phyloP scores from a whole-genome alignment of 768 basidiomycete species.

The Boletus edulis region DNA sequence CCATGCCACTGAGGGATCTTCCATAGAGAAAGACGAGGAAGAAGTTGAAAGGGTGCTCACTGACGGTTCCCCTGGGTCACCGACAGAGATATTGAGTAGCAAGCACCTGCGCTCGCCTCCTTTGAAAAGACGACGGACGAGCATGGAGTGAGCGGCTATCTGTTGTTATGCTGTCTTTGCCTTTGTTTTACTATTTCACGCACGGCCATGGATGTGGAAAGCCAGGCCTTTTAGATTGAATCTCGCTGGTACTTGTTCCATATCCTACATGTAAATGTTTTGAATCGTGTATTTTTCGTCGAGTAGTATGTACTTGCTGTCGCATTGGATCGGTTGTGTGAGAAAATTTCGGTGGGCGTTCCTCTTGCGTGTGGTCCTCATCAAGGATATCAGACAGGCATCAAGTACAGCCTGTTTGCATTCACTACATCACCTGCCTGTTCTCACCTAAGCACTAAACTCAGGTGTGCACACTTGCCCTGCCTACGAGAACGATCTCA shows the following conservation, averaged over 20 bases:
- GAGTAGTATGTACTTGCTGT: slow-evolving; percentile 1
- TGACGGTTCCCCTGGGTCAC: slow-evolving; percentile 23
- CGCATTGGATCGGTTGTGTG: slow-evolving; percentile 15
- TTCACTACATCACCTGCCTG: slow-evolving; percentile 3
- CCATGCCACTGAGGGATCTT: slow-evolving; percentile 6
- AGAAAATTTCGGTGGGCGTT: slow-evolving; percentile 22
- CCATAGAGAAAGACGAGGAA: slow-evolving; percentile 30
- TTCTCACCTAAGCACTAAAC: background rate
- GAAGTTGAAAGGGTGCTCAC: slow-evolving; percentile 33
- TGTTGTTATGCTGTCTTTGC: slow-evolving; percentile 20
- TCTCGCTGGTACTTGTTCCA: slow-evolving; percentile 11
- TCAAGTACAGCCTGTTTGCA: slow-evolving; percentile 24
- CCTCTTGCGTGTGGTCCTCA: slow-evolving; percentile 17
- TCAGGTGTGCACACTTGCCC: slow-evolving; percentile 3
- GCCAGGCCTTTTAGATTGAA: slow-evolving; percentile 1
- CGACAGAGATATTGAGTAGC: slow-evolving; percentile 17
- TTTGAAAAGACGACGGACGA: slow-evolving; percentile 50
- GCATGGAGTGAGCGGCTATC: slow-evolving; percentile 23
- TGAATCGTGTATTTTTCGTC: slow-evolving; percentile 27
- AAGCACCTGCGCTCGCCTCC: slow-evolving; percentile 37
- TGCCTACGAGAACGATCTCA: slow-evolving; percentile 7
- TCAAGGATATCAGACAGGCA: slow-evolving; percentile 29
- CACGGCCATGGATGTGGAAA: slow-evolving; percentile 6
- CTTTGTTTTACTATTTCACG: slow-evolving; percentile 12
- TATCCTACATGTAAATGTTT: slow-evolving; percentile 36